phyloP scores from a whole-genome alignment of 1,284 basidiomycete genomes.

The Athelia sp. region DNA sequence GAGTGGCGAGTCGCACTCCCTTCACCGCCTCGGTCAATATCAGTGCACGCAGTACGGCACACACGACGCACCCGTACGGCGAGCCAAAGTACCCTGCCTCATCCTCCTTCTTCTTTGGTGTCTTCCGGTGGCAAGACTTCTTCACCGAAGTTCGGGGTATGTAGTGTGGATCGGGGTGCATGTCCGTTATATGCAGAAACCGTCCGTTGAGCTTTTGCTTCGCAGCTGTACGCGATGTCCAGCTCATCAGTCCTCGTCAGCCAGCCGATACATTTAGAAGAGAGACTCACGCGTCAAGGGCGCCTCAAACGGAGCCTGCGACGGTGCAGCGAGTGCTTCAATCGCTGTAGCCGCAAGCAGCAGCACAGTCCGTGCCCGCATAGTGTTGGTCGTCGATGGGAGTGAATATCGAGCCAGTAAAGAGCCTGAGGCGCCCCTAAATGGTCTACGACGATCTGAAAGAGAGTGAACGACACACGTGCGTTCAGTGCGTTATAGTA shows the following conservation, averaged over 20 bases:
- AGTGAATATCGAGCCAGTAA: too few relatives aligned
- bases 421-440: too few relatives aligned
- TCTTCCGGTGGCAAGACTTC: conserved; percentile 62
- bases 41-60: conserved; percentile 1
- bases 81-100: conserved; percentile 55
- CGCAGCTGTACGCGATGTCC: not conserved
- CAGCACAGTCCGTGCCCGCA: not conserved
- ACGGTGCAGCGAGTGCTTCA: not conserved
- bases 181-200: conserved; percentile 77
- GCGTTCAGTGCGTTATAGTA: not conserved
- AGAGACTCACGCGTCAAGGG: not conserved
- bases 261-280: not conserved
- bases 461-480: not conserved
- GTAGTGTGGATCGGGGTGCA: conserved; percentile 76
- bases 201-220: conserved; percentile 57
- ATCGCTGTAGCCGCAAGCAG: not conserved
- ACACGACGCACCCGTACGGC: conserved; percentile 47
- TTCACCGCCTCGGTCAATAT: conserved; percentile 25
- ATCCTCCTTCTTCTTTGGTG: conserved; percentile 49
- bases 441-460: not conserved
- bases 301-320: not conserved
- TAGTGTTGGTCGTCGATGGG: not conserved
- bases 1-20: conserved; percentile 84
- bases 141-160: conserved; percentile 39
- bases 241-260: conserved; percentile 1